These are phyloP conservation scores for Kalmusia sp. DNA, from an alignment of 2,329 filamentous ascomycete genomes.

Conservation along the genomic window DNA sequence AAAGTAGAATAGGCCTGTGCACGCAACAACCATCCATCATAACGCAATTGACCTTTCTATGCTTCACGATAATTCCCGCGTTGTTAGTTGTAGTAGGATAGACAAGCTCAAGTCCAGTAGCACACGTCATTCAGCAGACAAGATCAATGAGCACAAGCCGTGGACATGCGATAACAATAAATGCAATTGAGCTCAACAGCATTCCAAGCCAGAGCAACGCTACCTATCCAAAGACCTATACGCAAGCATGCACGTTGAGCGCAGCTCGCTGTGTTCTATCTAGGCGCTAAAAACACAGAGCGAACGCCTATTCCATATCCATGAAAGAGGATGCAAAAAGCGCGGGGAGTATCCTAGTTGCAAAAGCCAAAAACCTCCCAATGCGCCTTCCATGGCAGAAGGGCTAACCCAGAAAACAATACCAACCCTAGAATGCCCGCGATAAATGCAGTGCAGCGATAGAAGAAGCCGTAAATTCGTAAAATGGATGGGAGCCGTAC, in stretches of 20 bases:
- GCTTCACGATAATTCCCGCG: too few relatives aligned
- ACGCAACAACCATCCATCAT: not conserved
- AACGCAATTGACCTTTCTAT: not conserved
- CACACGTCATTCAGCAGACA: too few relatives aligned
- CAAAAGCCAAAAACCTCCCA: not conserved
- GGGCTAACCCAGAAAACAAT: constrained; percentile 12
- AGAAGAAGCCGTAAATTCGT: constrained; percentile 23
- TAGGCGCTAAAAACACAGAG: not conserved
- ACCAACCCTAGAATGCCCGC: constrained; percentile 21
- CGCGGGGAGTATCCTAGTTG: constrained; percentile 3
- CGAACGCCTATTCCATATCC: constrained; percentile 8
- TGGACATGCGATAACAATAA: too few relatives aligned
- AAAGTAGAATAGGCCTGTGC: not conserved
- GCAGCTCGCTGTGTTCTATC: not conserved
- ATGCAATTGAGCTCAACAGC: too few relatives aligned
- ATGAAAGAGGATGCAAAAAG: constrained; percentile 6
- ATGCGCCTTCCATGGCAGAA: not conserved
- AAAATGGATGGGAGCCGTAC: constrained; percentile 23
- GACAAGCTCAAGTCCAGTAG: too few relatives aligned
- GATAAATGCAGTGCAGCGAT: constrained; percentile 27
- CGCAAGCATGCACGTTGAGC: not conserved
- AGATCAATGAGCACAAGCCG: too few relatives aligned
- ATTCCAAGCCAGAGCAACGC: too few relatives aligned
- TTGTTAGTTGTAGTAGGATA: too few relatives aligned
- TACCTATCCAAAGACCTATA: not conserved